Conservation (phyloP, 208 protist species). For the Wallacemonas sp. region DNA sequence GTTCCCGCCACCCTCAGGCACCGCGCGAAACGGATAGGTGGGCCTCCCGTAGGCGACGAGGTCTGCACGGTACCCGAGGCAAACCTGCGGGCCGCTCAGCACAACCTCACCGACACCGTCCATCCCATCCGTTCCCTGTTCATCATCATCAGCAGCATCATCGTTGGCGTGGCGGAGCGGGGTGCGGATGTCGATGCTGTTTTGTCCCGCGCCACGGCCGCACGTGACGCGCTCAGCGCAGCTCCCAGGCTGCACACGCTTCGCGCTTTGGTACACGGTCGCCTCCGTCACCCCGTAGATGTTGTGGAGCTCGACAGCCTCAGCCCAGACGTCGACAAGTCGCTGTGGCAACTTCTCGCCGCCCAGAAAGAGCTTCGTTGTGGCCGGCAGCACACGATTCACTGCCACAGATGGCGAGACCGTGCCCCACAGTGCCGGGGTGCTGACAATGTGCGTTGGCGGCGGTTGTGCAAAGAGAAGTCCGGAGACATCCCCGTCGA, state of each 20-base stretch:
- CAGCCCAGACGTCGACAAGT: slow-evolving; percentile 36
- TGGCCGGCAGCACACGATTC: neutral
- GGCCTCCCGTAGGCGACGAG: neutral
- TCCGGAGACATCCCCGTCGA: slow-evolving; percentile 25
- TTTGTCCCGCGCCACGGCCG: slow-evolving; percentile 23
- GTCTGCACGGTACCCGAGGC: slow-evolving; percentile 43
- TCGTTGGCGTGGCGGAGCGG: neutral
- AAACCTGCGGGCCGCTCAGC: slow-evolving; percentile 49
- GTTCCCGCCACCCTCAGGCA: slow-evolving; percentile 10
- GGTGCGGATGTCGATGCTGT: slow-evolving; percentile 18
- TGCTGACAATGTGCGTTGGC: slow-evolving; percentile 58
- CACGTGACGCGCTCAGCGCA: slow-evolving; percentile 28
- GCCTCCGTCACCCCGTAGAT: slow-evolving; percentile 73
- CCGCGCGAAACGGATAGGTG: neutral
- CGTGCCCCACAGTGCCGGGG: slow-evolving; percentile 41
- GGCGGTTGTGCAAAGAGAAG: slow-evolving; percentile 14
- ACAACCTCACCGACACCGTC: slow-evolving; percentile 37
- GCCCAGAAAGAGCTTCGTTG: slow-evolving; percentile 47
- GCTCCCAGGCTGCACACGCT: slow-evolving; percentile 22
- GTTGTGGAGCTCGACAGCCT: slow-evolving; percentile 45
- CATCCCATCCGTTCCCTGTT: no score
- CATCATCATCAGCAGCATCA: neutral
- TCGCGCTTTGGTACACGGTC: slow-evolving; percentile 59
- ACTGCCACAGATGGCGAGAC: neutral
- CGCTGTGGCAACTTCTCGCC: slow-evolving; percentile 47